Evolutionary conservation across 2,329 filamentous ascomycete species (phyloP), one percentile per base, ranked within the genome.

Genomic region (Diaporthe longicolla): DNA sequence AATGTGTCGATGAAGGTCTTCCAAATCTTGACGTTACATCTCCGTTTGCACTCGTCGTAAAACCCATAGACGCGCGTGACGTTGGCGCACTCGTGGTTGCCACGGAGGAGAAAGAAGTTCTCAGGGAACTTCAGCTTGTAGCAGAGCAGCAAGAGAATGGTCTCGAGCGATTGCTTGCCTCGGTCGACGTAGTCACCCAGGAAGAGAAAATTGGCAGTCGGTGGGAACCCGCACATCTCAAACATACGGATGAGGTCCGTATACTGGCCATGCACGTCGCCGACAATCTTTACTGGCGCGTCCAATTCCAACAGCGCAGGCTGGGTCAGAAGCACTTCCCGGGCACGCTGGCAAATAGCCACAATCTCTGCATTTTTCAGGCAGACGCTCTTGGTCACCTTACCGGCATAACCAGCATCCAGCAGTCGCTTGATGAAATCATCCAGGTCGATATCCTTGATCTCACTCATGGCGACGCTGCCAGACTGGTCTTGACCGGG

Each of bases 111-210:
- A 85, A 98, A 98, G 84, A 98, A 98, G 86, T 98, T 98, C 84
- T 98, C 95, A 11, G 96, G 96, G 80, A 94, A 98, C 82, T 98
- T 97, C 82, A 98, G 90, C 87, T 98, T 98, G 87, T 98, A 98
- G 87, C 95, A 98, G 76, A 98, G 88, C 55, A 98, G 87, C 57
- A 98, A 89, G 7, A 98, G 88, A 77, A 98, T 98, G 0, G 96
- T 98, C 85, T 98, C 96, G 75, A 98, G 87, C 55, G 94, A 97
- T 83, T 98, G 95, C 87, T 98, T 98, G 79, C 96, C 96, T 71
- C 96, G 92, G 82, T 98, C 96, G 80, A 98, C 96, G 82, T 98
- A 98, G 83, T 98, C 96, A 69, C 96, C 96, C 5, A 98, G 87
- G 84, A 98, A 98, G 68, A 98, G 89, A 81, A 95, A 98, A 85